Percentiles rank a stretch among this genome's conserved stretches.
Evolutionary conservation across 106 monocot species (phyloP).

Genomic region (Platanthera zijinensis): DNA sequence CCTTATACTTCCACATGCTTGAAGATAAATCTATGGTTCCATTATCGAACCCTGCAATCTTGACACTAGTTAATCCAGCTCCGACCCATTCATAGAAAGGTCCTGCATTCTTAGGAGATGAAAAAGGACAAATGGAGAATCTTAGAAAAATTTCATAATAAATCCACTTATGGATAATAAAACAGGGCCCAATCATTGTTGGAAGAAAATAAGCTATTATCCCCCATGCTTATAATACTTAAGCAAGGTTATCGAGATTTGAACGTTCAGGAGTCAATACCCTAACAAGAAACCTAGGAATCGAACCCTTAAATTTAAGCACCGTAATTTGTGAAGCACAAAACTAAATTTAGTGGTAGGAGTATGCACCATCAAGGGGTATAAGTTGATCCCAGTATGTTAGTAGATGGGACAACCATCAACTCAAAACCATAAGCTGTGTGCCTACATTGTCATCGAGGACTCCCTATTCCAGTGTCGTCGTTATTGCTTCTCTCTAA

Average conservation of each 20-base stretch:
- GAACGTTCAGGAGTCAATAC: not conserved
- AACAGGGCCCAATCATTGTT: not conserved
- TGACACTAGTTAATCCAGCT: conserved; percentile 81
- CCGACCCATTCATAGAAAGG: conserved; percentile 96
- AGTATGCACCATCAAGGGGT: not conserved
- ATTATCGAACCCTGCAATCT: conserved; percentile 66
- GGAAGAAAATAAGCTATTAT: not conserved
- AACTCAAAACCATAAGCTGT: not conserved
- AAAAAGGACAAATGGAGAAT: conserved; percentile 5
- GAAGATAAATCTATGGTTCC: conserved; percentile 70
- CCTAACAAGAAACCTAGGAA: not conserved
- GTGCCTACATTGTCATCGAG: too few relatives aligned
- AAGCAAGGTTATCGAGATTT: not conserved
- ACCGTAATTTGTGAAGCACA: not conserved
- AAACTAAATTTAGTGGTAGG: not conserved
- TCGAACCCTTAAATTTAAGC: not conserved
- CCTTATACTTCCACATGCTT: conserved; percentile 74
- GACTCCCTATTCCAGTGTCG: too few relatives aligned
- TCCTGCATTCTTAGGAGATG: conserved; percentile 70
- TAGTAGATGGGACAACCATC: not conserved
- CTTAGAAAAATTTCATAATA: not conserved
- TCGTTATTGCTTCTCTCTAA: too few relatives aligned
- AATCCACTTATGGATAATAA: not conserved
- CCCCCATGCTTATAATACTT: not conserved
- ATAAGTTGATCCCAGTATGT: not conserved